Percentiles rank a stretch among this genome's conserved stretches.
Evolutionary conservation across 169 alveolate genomes (phyloP).

Genomic region (Plasmodium sp.): DNA sequence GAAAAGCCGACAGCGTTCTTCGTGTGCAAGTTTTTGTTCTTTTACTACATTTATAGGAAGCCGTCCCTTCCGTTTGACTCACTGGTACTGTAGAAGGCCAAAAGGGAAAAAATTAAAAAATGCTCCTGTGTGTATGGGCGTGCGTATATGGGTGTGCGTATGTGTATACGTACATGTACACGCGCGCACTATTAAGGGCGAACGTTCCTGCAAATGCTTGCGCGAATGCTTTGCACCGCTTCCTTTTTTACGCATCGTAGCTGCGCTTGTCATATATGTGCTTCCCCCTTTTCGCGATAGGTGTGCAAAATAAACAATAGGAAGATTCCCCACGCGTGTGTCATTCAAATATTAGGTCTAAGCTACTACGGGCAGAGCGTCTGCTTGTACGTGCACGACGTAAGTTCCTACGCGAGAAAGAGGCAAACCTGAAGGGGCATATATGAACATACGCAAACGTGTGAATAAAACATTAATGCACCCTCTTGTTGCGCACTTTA

Average conservation of each 20-base stretch:
- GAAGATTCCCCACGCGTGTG: constrained; percentile 28
- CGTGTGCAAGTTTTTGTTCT: constrained; percentile 65
- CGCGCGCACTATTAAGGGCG: not conserved
- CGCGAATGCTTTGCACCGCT: not conserved
- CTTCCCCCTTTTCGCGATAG: constrained; percentile 1
- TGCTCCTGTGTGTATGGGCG: not conserved
- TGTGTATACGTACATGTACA: not conserved
- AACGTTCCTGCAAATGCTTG: not conserved
- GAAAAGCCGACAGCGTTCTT: constrained; percentile 57
- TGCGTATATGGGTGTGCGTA: not conserved
- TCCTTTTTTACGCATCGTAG: not conserved
- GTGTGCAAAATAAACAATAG: constrained; percentile 39
- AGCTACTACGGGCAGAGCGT: constrained; percentile 53
- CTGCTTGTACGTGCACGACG: constrained; percentile 63
- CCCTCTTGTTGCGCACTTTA: not conserved
- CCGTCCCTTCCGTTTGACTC: constrained; percentile 46
- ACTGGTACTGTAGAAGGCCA: constrained; percentile 15
- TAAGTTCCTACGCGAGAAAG: constrained; percentile 8
- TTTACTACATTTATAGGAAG: constrained; percentile 44
- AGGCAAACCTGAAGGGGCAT: not conserved
- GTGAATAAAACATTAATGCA: not conserved
- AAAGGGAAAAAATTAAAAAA: constrained; percentile 10
- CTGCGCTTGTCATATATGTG: not conserved
- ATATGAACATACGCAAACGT: not conserved
- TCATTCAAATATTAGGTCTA: constrained; percentile 65